Conservation (phyloP, 768 basidiomycete species). For the Termitomyces sp. region DNA sequence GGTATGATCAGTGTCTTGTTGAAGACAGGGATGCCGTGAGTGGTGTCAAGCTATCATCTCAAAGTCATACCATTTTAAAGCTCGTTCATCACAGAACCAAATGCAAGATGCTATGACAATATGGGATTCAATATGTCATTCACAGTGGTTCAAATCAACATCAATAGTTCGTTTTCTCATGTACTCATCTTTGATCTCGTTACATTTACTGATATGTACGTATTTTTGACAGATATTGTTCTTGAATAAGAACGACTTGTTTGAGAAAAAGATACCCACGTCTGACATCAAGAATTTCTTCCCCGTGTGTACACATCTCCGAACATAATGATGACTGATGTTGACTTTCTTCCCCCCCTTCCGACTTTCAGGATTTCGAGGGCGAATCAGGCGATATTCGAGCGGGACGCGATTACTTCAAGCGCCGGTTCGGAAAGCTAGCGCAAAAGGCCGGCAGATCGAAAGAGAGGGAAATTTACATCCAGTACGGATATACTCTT, state of each 20-base stretch:
- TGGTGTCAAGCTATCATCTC: constrained; percentile 10
- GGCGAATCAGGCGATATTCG: constrained; percentile 68
- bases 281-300: constrained; percentile 89
- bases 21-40: constrained; percentile 88
- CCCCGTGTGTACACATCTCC: constrained; percentile 43
- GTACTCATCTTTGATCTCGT: background rate
- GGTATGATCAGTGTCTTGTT: constrained; percentile 91
- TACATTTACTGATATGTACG: background rate
- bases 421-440: constrained; percentile 73
- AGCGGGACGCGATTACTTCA: constrained; percentile 87
- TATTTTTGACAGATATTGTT: constrained; percentile 66
- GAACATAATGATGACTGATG: background rate
- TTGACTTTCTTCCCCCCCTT: background rate
- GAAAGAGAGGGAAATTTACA: constrained; percentile 88
- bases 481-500: constrained; percentile 48
- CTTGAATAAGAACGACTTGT: constrained; percentile 95
- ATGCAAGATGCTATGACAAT: constrained; percentile 99
- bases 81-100: constrained; percentile 61
- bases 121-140: constrained; percentile 97
- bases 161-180: constrained; percentile 55
- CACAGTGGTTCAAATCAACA: constrained; percentile 94
- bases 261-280: constrained; percentile 71
- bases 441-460: constrained; percentile 82
- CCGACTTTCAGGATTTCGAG: constrained; percentile 67
- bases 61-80: background rate